Conservation (phyloP, 495 filamentous ascomycete species). For the Lindgomyces ingoldianus region DNA sequence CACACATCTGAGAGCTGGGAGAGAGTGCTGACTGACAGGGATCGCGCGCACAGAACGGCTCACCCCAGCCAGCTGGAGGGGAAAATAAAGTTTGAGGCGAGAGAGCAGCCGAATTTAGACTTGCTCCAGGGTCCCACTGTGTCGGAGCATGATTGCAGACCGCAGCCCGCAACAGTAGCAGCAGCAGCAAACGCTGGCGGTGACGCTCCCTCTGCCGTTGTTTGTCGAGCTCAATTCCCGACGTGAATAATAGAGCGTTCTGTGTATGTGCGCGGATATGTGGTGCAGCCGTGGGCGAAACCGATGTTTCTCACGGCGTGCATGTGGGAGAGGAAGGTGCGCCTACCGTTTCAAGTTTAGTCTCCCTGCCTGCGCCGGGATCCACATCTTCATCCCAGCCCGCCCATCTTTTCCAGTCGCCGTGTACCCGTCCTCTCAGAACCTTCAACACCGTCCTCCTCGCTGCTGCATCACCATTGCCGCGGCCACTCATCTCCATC, state of each 20-base stretch:
- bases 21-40: neutral
- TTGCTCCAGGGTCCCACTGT: neutral
- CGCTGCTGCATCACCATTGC: conserved; percentile 4
- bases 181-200: no score
- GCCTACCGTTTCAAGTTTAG: conserved; percentile 9
- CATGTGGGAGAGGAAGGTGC: no score
- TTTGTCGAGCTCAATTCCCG: no score
- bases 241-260: no score
- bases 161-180: neutral
- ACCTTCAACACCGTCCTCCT: neutral
- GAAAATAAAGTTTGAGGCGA: neutral
- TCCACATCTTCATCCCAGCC: neutral
- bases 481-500: conserved; percentile 11
- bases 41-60: neutral
- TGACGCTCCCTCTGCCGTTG: no score
- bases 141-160: no score
- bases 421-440: conserved; percentile 3
- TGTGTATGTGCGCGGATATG: no score
- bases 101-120: neutral
- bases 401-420: conserved; percentile 8
- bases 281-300: neutral
- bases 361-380: neutral
- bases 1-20: neutral
- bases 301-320: no score
- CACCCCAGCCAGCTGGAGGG: neutral